These are phyloP conservation scores for Coemansia sp. DNA, from an alignment of 192 early-diverging fungal genomes.

Conservation along the genomic window DNA sequence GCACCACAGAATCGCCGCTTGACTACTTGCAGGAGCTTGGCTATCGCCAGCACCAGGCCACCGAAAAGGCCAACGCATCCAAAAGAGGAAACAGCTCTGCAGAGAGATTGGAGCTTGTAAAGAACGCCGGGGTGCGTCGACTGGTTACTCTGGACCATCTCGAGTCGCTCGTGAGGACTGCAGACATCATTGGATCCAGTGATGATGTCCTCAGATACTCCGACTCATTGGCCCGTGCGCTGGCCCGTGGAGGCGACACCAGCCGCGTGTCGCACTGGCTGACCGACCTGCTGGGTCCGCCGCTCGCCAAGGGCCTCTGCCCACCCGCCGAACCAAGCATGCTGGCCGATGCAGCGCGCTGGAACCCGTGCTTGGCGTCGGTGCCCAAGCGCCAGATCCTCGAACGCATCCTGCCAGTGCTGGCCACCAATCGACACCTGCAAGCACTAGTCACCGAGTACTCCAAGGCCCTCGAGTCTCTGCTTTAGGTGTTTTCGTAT, in stretches of 20 bases:
- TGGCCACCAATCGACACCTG: constrained; percentile 64
- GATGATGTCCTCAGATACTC: constrained; percentile 24
- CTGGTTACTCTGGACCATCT: constrained; percentile 45
- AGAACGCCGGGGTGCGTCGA: background rate
- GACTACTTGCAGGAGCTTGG: constrained; percentile 16
- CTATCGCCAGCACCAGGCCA: constrained; percentile 8
- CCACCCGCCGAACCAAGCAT: background rate
- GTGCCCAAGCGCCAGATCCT: constrained; percentile 66
- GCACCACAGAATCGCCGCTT: constrained; percentile 1
- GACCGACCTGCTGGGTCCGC: constrained; percentile 41
- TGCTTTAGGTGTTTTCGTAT: no score
- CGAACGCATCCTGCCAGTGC: constrained; percentile 60
- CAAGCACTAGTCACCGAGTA: constrained; percentile 64
- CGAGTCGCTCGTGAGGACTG: constrained; percentile 29
- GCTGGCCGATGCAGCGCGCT: no score
- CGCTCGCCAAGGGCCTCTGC: constrained; percentile 4
- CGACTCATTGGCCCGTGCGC: constrained; percentile 10
- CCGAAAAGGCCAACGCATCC: background rate
- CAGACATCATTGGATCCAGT: constrained; percentile 7
- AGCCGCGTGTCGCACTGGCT: constrained; percentile 19
- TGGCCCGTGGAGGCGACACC: constrained; percentile 12
- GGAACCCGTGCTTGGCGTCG: constrained; percentile 24
- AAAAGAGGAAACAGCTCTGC: background rate
- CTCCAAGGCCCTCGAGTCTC: constrained; percentile 9
- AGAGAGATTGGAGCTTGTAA: background rate